These are phyloP conservation scores for Globisporangium paroecandrum DNA, from an alignment of 352 stramenopile genomes.

Conservation along the genomic window DNA sequence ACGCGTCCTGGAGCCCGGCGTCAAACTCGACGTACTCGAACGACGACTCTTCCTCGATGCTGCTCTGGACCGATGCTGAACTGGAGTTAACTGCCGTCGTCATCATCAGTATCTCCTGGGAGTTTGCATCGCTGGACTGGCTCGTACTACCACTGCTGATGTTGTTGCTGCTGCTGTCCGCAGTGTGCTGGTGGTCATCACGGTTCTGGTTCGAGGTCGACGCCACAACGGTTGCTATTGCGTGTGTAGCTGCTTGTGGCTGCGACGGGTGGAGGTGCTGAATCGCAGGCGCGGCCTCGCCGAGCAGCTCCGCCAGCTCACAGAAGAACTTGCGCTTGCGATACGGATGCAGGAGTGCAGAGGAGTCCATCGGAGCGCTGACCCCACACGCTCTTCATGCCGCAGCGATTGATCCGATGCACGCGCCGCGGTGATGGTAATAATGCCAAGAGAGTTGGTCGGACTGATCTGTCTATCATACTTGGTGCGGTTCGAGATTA, in stretches of 20 bases:
- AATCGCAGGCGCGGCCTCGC: slow-evolving; percentile 34
- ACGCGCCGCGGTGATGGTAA: neutral
- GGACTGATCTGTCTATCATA: neutral
- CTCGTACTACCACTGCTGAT: neutral
- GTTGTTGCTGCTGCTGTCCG: neutral
- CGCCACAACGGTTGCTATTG: neutral
- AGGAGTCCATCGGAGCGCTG: slow-evolving; percentile 4
- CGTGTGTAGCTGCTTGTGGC: slow-evolving; percentile 21
- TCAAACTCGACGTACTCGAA: slow-evolving; percentile 49
- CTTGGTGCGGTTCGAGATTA: neutral
- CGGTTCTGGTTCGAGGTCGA: neutral
- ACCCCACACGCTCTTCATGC: neutral
- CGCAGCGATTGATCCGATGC: neutral
- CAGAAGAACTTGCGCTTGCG: slow-evolving; percentile 81
- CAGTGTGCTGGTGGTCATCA: neutral
- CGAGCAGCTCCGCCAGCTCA: slow-evolving; percentile 48
- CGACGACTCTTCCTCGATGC: slow-evolving; percentile 29
- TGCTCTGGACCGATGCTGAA: slow-evolving; percentile 9
- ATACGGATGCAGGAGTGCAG: slow-evolving; percentile 41
- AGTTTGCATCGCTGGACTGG: neutral
- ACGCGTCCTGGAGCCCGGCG: slow-evolving; percentile 10
- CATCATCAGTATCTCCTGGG: neutral
- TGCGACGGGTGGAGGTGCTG: slow-evolving; percentile 26
- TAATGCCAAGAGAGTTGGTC: neutral
- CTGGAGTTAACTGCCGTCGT: neutral